Conservation (phyloP, 306 rosid genomes). For the Vigna trinervia region DNA sequence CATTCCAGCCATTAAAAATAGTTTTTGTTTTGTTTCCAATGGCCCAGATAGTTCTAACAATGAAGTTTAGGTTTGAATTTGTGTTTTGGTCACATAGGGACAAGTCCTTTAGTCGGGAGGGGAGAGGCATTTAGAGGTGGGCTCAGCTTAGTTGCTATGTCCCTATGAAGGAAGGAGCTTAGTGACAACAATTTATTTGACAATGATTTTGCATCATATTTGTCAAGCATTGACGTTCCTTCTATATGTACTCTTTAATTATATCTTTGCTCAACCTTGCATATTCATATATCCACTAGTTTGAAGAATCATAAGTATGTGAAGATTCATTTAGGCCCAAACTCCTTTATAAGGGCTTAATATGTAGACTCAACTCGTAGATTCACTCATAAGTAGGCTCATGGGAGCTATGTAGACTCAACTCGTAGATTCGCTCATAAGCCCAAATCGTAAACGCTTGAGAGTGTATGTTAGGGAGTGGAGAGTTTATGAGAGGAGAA, state of each 20-base stretch:
- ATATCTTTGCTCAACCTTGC: slow-evolving; percentile 9
- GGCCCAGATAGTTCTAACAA: slow-evolving; percentile 26
- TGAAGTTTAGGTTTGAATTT: slow-evolving; percentile 26
- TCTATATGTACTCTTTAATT: slow-evolving; percentile 9
- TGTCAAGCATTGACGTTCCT: slow-evolving; percentile 1
- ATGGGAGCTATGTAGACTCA: too few relatives aligned
- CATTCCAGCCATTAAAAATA: background rate
- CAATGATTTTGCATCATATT: too few relatives aligned
- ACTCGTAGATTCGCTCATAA: too few relatives aligned
- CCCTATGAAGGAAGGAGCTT: background rate
- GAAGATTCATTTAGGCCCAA: slow-evolving; percentile 4
- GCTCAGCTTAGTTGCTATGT: background rate
- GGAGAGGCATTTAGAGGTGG: slow-evolving; percentile 29
- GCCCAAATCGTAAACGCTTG: too few relatives aligned
- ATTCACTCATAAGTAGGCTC: too few relatives aligned
- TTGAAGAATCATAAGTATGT: background rate
- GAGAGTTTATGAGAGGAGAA: too few relatives aligned
- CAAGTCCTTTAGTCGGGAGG: slow-evolving; percentile 29
- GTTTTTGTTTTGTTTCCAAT: slow-evolving; percentile 22
- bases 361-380: too few relatives aligned
- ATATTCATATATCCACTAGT: background rate
- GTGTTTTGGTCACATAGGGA: background rate
- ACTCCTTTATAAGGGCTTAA: background rate
- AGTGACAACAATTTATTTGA: slow-evolving; percentile 9
- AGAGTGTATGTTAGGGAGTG: too few relatives aligned